Evolutionary conservation across 768 basidiomycete species (phyloP).

Genomic region (Mycena alexandri): DNA sequence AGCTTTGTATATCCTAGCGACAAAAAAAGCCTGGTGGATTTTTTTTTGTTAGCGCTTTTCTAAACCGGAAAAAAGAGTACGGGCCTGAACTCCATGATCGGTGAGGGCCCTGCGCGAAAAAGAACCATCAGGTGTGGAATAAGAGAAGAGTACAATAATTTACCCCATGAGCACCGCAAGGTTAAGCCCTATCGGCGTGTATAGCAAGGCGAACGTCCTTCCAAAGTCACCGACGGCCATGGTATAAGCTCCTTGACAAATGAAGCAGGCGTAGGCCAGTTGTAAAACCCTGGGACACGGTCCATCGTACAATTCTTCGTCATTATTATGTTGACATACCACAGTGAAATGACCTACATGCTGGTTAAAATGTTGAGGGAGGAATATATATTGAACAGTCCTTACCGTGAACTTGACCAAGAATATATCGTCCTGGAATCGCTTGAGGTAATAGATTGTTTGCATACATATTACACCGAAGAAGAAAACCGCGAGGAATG

Average conservation of each 20-base stretch:
- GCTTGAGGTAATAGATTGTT: too few relatives aligned
- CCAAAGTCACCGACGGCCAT: slow-evolving; percentile 29
- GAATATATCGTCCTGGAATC: too few relatives aligned
- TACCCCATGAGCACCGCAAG: neutral
- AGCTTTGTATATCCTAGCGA: slow-evolving; percentile 7
- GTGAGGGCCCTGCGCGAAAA: slow-evolving; percentile 6
- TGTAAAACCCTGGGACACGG: slow-evolving; percentile 6
- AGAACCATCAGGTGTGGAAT: neutral
- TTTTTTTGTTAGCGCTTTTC: neutral
- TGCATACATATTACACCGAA: too few relatives aligned
- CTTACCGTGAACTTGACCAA: too few relatives aligned
- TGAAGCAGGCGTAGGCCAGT: slow-evolving; percentile 4
- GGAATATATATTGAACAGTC: too few relatives aligned
- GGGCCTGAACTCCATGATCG: slow-evolving; percentile 17
- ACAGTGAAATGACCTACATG: too few relatives aligned
- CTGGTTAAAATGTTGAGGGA: too few relatives aligned
- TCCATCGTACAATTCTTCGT: too few relatives aligned
- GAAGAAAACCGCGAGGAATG: neutral
- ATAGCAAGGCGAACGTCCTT: slow-evolving; percentile 9
- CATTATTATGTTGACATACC: too few relatives aligned
- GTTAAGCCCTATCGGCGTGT: slow-evolving; percentile 16
- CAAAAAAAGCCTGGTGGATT: slow-evolving; percentile 22
- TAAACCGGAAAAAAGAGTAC: neutral
- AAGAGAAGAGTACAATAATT: too few relatives aligned
- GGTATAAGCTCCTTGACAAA: slow-evolving; percentile 23